Percentiles rank a stretch among this genome's conserved stretches.
Evolutionary conservation across 1,284 basidiomycete species (phyloP).

Genomic region (Phylloboletellus chloephorus): DNA sequence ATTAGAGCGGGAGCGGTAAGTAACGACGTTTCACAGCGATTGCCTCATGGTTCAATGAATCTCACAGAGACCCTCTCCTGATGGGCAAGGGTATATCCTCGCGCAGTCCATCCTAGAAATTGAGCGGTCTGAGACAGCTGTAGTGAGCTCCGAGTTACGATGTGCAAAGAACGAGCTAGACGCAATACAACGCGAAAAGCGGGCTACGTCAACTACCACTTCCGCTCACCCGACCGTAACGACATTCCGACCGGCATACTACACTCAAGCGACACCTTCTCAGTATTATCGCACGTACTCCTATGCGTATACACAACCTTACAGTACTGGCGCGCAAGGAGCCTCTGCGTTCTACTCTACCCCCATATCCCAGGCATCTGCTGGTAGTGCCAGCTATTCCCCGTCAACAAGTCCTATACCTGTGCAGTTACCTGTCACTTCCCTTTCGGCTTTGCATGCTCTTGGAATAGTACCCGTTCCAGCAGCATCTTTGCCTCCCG

Average conservation of each 20-base stretch:
- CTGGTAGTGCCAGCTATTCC: constrained; percentile 33
- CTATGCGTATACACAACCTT: constrained; percentile 50
- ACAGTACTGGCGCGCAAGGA: constrained; percentile 34
- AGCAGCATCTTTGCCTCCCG: constrained; percentile 46
- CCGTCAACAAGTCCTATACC: constrained; percentile 53
- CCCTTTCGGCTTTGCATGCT: constrained; percentile 59
- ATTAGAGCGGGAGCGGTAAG: constrained; percentile 54
- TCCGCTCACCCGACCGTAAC: constrained; percentile 29
- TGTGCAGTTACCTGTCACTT: constrained; percentile 65
- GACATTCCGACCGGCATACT: constrained; percentile 34
- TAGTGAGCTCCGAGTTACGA: constrained; percentile 54
- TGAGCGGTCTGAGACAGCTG: constrained; percentile 56
- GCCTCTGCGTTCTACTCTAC: constrained; percentile 25
- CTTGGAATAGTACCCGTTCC: constrained; percentile 72
- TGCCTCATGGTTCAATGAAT: constrained; percentile 13
- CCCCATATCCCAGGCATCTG: constrained; percentile 27
- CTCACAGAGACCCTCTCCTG: constrained; percentile 50
- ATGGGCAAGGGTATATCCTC: constrained; percentile 56
- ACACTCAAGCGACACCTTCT: constrained; percentile 36
- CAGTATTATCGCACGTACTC: constrained; percentile 54
- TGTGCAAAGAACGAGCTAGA: constrained; percentile 60
- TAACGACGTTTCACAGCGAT: constrained; percentile 5
- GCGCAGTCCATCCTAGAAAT: constrained; percentile 58
- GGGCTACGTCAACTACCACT: constrained; percentile 28
- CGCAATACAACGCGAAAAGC: constrained; percentile 60